Evolutionary conservation across 345 rosid genomes (phyloP).

Genomic region (Eucalyptus regnans): DNA sequence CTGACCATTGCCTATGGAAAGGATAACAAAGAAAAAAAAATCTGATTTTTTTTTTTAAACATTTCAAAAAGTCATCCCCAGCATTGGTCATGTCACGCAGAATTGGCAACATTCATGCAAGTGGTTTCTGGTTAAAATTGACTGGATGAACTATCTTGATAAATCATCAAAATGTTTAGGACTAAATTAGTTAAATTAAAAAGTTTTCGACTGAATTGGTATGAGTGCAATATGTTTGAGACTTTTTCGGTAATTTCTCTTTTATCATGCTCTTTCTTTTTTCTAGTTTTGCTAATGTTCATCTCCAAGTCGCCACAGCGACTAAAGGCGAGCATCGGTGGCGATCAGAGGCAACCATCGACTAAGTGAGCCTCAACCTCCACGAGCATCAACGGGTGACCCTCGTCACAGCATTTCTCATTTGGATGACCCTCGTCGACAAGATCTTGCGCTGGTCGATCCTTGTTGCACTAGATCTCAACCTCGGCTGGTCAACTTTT

Average conservation of each 20-base stretch:
- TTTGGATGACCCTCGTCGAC: background rate
- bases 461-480: background rate
- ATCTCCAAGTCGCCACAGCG: background rate
- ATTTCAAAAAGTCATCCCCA: background rate
- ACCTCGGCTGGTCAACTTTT: background rate
- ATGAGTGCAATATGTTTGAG: fast-evolving
- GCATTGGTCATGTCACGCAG: fast-evolving
- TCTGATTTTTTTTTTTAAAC: no score
- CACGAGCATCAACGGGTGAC: background rate
- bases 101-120: no score
- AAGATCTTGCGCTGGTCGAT: background rate
- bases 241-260: no score
- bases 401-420: background rate
- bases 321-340: background rate
- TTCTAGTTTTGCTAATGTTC: background rate
- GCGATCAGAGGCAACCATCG: background rate
- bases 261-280: background rate
- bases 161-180: no score
- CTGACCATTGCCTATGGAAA: no score
- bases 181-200: no score
- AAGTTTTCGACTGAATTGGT: fast-evolving
- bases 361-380: background rate
- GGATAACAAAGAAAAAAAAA: no score
- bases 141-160: no score
- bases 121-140: background rate